phyloP scores from a whole-genome alignment of 176 grass and related monocot species.

The Elymus sibiricus region DNA sequence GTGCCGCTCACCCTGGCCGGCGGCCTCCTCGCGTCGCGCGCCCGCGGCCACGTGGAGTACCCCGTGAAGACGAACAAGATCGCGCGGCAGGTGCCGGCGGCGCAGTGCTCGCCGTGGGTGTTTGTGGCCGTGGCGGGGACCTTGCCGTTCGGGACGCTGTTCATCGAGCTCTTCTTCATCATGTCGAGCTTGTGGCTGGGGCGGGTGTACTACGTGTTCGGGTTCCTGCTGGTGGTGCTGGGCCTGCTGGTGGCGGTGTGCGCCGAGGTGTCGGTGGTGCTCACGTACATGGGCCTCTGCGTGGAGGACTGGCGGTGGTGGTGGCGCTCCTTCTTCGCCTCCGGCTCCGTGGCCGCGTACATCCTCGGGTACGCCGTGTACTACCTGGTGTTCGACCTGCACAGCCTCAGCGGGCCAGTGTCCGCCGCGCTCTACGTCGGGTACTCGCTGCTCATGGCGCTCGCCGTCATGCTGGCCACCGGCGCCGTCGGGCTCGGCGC shows the following conservation, averaged over 20 bases:
- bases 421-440: constrained; percentile 62
- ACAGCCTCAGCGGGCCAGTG: constrained; percentile 63
- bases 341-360: constrained; percentile 64
- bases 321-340: constrained; percentile 76
- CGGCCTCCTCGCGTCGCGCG: constrained; percentile 37
- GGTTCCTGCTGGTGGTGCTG: constrained; percentile 63
- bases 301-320: constrained; percentile 75
- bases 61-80: constrained; percentile 56
- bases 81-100: constrained; percentile 31
- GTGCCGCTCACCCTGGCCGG: constrained; percentile 56
- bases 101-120: constrained; percentile 55
- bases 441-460: constrained; percentile 72
- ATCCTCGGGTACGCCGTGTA: constrained; percentile 54
- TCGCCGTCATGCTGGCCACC: constrained; percentile 72
- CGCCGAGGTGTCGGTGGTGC: constrained; percentile 60
- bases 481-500: constrained; percentile 61
- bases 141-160: constrained; percentile 62
- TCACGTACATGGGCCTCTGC: constrained; percentile 60
- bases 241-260: constrained; percentile 58
- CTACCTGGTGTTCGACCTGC: constrained; percentile 73
- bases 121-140: constrained; percentile 45
- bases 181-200: constrained; percentile 77
- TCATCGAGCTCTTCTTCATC: constrained; percentile 88
- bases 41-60: constrained; percentile 37
- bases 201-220: constrained; percentile 68